A percentile compares a stretch with the other conserved stretches of the same genome.
phyloP scores from a whole-genome alignment of 2,329 filamentous ascomycete genomes.

The Phoma sp. region DNA sequence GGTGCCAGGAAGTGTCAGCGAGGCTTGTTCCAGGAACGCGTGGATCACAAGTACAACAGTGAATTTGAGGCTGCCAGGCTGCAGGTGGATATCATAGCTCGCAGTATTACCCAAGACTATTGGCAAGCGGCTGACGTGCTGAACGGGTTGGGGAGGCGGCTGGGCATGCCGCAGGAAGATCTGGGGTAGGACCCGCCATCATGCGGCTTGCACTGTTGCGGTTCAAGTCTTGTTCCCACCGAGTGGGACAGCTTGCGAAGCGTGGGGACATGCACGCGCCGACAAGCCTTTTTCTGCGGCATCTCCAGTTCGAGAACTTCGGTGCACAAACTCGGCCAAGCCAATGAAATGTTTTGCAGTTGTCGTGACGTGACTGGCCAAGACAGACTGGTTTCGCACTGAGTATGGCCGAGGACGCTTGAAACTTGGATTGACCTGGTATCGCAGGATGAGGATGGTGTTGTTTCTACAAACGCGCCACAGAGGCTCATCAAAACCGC shows the following conservation, averaged over 20 bases:
- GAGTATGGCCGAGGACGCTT: conserved; percentile 33
- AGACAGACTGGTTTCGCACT: conserved; percentile 36
- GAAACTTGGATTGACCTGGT: conserved; percentile 31
- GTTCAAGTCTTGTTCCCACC: conserved; percentile 39
- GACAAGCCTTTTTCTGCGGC: conserved; percentile 35
- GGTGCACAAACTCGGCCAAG: conserved; percentile 31
- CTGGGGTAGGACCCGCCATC: conserved; percentile 18
- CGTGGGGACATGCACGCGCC: conserved; percentile 30
- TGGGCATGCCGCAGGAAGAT: conserved; percentile 17
- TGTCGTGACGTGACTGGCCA: conserved; percentile 37
- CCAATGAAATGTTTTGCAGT: conserved; percentile 34
- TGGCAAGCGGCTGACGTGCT: conserved; percentile 32
- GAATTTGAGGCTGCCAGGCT: conserved; percentile 37
- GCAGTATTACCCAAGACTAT: conserved; percentile 29
- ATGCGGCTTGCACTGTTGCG: conserved; percentile 34
- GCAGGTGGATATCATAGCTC: conserved; percentile 18
- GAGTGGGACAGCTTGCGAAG: conserved; percentile 29
- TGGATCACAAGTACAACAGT: conserved; percentile 32
- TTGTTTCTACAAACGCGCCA: conserved; percentile 19
- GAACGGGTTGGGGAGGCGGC: conserved; percentile 20
- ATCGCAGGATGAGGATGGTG: conserved; percentile 18
- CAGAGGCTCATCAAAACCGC: neutral
- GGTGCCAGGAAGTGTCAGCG: conserved; percentile 34
- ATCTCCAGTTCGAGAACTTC: conserved; percentile 37
- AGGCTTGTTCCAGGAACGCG: conserved; percentile 26